These are phyloP conservation scores for Akanthomyces uredinophilus DNA, from an alignment of 2,329 filamentous ascomycete genomes.

Conservation along the genomic window DNA sequence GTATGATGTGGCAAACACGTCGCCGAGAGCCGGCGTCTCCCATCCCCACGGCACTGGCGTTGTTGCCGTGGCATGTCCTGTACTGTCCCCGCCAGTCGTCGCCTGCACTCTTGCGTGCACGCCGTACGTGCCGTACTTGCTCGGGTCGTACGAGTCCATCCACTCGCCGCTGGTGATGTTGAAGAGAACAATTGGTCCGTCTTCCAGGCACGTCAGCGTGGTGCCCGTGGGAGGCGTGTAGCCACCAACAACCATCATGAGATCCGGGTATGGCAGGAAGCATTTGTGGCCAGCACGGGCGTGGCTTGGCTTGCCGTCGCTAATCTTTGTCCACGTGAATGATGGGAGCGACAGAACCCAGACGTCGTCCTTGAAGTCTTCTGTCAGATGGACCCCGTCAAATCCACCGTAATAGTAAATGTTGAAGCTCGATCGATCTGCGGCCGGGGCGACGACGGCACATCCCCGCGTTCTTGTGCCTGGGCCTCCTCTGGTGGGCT, in stretches of 20 bases:
- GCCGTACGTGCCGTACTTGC: slow-evolving; percentile 57
- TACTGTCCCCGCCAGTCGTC: slow-evolving; percentile 61
- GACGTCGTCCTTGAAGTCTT: slow-evolving; percentile 58
- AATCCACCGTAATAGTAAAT: slow-evolving; percentile 84
- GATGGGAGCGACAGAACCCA: slow-evolving; percentile 77
- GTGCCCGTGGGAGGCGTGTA: slow-evolving; percentile 36
- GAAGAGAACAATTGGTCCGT: slow-evolving; percentile 59
- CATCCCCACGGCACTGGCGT: slow-evolving; percentile 56
- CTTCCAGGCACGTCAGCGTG: slow-evolving; percentile 40
- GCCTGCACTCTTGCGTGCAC: slow-evolving; percentile 61
- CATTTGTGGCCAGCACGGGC: slow-evolving; percentile 70
- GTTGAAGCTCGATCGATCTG: slow-evolving; percentile 70
- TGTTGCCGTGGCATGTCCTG: slow-evolving; percentile 65
- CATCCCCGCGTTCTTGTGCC: slow-evolving; percentile 62
- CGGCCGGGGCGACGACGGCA: slow-evolving; percentile 66
- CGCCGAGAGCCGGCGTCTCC: slow-evolving; percentile 41
- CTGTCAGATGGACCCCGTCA: slow-evolving; percentile 39
- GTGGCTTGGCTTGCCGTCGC: slow-evolving; percentile 42
- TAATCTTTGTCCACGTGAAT: slow-evolving; percentile 68
- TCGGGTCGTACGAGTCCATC: slow-evolving; percentile 65
- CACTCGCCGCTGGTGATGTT: slow-evolving; percentile 67
- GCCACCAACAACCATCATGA: slow-evolving; percentile 75
- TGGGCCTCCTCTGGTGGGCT: slow-evolving; percentile 57
- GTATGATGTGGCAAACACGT: slow-evolving; percentile 53
- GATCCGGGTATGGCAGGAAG: slow-evolving; percentile 68